Conservation (phyloP, 352 stramenopile genomes). For the Blastocystis sp. region DNA sequence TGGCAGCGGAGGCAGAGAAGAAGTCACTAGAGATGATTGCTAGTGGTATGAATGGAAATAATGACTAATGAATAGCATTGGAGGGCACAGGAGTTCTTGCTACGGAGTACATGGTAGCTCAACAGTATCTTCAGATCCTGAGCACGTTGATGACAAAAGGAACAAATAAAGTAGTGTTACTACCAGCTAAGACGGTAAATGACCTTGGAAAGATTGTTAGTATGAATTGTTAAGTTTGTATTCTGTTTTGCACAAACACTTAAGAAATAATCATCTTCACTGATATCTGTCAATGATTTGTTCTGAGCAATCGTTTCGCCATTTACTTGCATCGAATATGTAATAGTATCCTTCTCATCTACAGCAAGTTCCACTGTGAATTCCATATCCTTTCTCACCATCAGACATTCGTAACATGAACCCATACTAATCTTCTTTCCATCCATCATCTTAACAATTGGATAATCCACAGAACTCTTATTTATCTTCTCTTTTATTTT, state of each 20-base stretch:
- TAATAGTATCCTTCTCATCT: not conserved
- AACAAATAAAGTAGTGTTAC: slow-evolving; percentile 61
- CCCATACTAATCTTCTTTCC: not conserved
- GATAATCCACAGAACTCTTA: not conserved
- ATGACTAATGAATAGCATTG: slow-evolving; percentile 60
- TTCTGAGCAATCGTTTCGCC: not conserved
- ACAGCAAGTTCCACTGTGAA: not conserved
- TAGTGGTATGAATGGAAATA: slow-evolving; percentile 40
- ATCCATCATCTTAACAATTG: not conserved
- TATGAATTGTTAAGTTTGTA: slow-evolving; percentile 66
- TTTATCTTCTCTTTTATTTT: not conserved
- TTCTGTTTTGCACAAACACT: slow-evolving; percentile 4
- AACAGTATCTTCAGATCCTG: slow-evolving; percentile 70
- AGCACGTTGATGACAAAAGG: slow-evolving; percentile 46
- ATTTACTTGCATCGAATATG: not conserved
- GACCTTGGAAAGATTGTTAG: slow-evolving; percentile 68
- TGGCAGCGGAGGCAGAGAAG: slow-evolving; percentile 71
- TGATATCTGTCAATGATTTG: not conserved
- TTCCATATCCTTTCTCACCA: not conserved
- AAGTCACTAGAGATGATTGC: slow-evolving; percentile 70
- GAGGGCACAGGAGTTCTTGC: slow-evolving; percentile 69
- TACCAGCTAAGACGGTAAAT: slow-evolving; percentile 69
- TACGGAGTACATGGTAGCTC: slow-evolving; percentile 70
- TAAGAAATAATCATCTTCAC: not conserved
- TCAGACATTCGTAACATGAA: not conserved